These are phyloP conservation scores for Aspergillus cristatus DNA, from an alignment of 495 filamentous ascomycete species.

Conservation along the genomic window DNA sequence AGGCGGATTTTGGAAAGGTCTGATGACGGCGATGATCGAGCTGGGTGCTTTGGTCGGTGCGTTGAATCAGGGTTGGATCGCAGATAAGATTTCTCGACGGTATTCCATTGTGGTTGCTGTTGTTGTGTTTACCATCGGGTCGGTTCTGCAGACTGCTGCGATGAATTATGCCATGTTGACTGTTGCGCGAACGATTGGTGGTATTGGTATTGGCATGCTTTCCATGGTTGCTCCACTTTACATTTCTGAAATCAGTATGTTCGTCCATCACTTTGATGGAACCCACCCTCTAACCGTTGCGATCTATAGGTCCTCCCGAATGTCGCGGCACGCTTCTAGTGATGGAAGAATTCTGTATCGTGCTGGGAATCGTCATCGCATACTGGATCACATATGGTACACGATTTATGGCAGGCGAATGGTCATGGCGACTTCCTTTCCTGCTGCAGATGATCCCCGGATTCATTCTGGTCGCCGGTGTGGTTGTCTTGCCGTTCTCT, in stretches of 20 bases:
- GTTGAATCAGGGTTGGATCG: slow-evolving; percentile 49
- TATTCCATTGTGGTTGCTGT: slow-evolving; percentile 50
- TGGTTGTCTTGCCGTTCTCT: slow-evolving; percentile 42
- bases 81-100: slow-evolving; percentile 48
- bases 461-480: slow-evolving; percentile 34
- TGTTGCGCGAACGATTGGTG: slow-evolving; percentile 52
- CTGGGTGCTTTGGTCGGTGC: slow-evolving; percentile 47
- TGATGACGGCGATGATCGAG: slow-evolving; percentile 54
- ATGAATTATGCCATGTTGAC: slow-evolving; percentile 48
- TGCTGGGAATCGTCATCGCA: slow-evolving; percentile 46
- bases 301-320: slow-evolving; percentile 35
- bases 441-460: slow-evolving; percentile 42
- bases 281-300: slow-evolving; percentile 2
- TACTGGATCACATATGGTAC: slow-evolving; percentile 53
- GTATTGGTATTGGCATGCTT: slow-evolving; percentile 50
- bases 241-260: slow-evolving; percentile 44
- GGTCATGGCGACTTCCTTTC: slow-evolving; percentile 44
- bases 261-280: not conserved
- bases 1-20: slow-evolving; percentile 48
- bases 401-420: slow-evolving; percentile 40
- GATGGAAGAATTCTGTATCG: slow-evolving; percentile 47
- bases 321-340: slow-evolving; percentile 44
- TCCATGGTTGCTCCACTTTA: slow-evolving; percentile 47
- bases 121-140: slow-evolving; percentile 45
- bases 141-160: slow-evolving; percentile 46